Base-by-base conservation (phyloP, 768 basidiomycete genomes). In the Leccinum longicurvipes region DNA sequence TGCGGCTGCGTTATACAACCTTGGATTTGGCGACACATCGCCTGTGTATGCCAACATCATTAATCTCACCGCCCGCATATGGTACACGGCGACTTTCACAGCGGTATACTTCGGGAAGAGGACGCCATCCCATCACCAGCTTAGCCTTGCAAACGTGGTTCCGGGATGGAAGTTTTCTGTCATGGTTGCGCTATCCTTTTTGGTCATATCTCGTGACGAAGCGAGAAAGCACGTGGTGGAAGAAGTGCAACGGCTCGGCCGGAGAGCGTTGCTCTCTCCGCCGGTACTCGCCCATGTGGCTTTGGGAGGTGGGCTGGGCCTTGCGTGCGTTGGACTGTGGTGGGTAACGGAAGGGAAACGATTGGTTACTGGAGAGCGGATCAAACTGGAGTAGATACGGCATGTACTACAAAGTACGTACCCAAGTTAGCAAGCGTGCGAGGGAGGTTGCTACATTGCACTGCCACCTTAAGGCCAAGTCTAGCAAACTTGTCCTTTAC, bases 11-110 rank as follows among this genome's bases (percentile, higher is more conserved):
- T 60, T 84, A 59, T 79, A 84, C 71, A 63, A 72, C 44, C 48
- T 78, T 25, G 70, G 75, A 24, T 63, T 83, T 24, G 87, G 86
- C 29, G 91, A 92, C 61, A 76, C 79, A 0, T 84, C 85, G 7
- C 76, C 91, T 31, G 86, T 93, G 3, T 89, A 85, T 63, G 87
- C 86, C 56, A 93, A 94, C 63, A 83, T 87, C 57, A 66, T 79
- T 61, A 89, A 87, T 66, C 76, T 90, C 58, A 70, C 76, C 0
- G 77, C 79, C 6, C 78, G 91, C 15, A 87, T 89, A 39, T 63
- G 73, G 25, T 91, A 89, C 66, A 81, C 82, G 41, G 71, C 78
- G 56, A 61, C 62, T 32, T 91, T 86, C 65, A 71, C 74, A 14
- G 64, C 66, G 5, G 56, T 56, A 2, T 91, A 77, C 67, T 89